phyloP scores from a whole-genome alignment of 164 flowering plant species.

The Stephania cephalantha region DNA sequence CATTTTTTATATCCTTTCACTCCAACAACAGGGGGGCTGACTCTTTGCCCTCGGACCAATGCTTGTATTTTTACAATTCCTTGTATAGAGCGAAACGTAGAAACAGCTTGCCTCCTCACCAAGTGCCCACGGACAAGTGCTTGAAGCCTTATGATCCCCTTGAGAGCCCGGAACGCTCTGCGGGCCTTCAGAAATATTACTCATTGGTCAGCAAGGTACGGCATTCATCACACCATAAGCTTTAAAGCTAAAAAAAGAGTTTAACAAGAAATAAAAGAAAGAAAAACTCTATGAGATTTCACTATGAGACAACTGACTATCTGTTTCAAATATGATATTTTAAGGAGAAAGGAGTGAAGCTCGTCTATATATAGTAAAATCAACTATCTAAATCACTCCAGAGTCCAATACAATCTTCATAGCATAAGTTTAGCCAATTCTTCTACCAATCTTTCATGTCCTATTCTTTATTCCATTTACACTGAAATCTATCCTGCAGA shows the following conservation, averaged over 20 bases:
- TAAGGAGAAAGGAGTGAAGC: not conserved
- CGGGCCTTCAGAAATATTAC: conserved; percentile 62
- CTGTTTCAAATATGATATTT: not conserved
- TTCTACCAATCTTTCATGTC: too few species aligned
- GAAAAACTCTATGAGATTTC: not conserved
- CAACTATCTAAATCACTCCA: too few species aligned
- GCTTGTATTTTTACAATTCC: conserved; percentile 80
- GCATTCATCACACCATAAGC: not conserved
- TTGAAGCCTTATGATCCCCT: conserved; percentile 93
- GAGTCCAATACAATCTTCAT: too few species aligned
- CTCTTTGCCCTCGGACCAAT: conserved; percentile 57
- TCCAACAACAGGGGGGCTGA: conserved; percentile 42
- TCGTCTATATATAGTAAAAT: not conserved
- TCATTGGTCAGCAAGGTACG: conserved; percentile 14
- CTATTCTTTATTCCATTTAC: too few species aligned
- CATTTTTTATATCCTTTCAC: conserved; percentile 32
- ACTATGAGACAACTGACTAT: not conserved
- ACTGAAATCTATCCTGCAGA: too few species aligned
- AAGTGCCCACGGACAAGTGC: conserved; percentile 90
- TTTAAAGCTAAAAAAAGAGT: not conserved
- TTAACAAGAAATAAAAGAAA: not conserved
- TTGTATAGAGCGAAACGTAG: conserved; percentile 54
- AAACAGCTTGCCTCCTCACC: conserved; percentile 84
- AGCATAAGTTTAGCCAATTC: too few species aligned
- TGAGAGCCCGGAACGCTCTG: conserved; percentile 82